These are phyloP conservation scores for Cladophialophora psammophila DNA, from an alignment of 2,329 filamentous ascomycete species.

Conservation along the genomic window DNA sequence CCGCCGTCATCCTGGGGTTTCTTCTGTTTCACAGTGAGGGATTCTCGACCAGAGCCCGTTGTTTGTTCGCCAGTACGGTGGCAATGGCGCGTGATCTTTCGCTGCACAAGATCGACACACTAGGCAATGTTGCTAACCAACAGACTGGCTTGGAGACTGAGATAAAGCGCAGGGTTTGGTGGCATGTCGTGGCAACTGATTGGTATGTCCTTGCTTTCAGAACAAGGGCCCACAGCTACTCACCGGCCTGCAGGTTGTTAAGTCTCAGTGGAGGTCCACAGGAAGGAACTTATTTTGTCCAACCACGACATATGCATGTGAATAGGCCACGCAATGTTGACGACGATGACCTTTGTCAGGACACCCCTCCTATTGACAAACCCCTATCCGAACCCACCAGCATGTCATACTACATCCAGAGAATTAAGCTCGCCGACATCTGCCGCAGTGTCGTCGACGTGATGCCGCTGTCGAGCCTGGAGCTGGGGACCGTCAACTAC, in stretches of 20 bases:
- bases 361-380: slow-evolving; percentile 34
- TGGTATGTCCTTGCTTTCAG: slow-evolving; percentile 45
- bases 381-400: slow-evolving; percentile 50
- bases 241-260: slow-evolving; percentile 45
- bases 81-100: slow-evolving; percentile 44
- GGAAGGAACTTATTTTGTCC: slow-evolving; percentile 54
- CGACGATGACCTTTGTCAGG: slow-evolving; percentile 47
- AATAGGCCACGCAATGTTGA: slow-evolving; percentile 53
- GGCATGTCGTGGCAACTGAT: slow-evolving; percentile 54
- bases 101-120: slow-evolving; percentile 48
- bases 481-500: slow-evolving; percentile 45
- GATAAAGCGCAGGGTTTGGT: slow-evolving; percentile 53
- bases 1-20: slow-evolving; percentile 34
- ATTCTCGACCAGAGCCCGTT: slow-evolving; percentile 32
- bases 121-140: slow-evolving; percentile 32
- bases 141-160: slow-evolving; percentile 45
- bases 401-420: slow-evolving; percentile 56
- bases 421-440: slow-evolving; percentile 51
- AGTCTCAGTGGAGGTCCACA: slow-evolving; percentile 53
- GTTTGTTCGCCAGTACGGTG: slow-evolving; percentile 27
- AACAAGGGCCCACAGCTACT: not conserved
- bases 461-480: slow-evolving; percentile 42
- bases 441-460: slow-evolving; percentile 53
- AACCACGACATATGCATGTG: slow-evolving; percentile 52
- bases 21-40: slow-evolving; percentile 37